Evolutionary conservation across 192 early-diverging fungal genomes (phyloP), one percentile per base, ranked within the genome.

Genomic region (Coemansia sp.): DNA sequence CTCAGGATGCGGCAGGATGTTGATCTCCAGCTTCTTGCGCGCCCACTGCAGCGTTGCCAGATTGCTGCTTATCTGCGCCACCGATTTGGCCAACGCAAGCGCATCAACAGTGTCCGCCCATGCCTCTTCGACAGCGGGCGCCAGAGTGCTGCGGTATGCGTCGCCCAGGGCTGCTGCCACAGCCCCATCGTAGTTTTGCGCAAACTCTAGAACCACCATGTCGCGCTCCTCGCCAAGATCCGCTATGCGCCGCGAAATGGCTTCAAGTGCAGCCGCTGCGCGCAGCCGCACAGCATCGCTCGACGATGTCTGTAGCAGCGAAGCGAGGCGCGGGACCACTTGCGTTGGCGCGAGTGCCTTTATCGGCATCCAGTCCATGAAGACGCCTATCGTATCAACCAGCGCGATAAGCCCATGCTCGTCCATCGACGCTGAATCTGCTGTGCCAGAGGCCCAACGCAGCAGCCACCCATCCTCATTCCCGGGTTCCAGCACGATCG

Each of bases 401-500:
- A 68, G 43, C 21, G 33, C 41, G 12, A 61, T 35, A 21, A 70
- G 35, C 35, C 35, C 24, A 5, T 60, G n/a, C 68, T 73, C 68
- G 14, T 55, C 63, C 44, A 14, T 62, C 67, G 14, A 60, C 5
- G 15, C 46, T 53, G 64, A 12, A 24, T 26, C 20, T 65, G 68
- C 16, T 69, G 67, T 26, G 14, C 16, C 33, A 24, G 51, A 41
- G 44, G 45, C 36, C 71, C 74, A 82, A 8, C 74, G 70, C 49
- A 65, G 24, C 16, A 82, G 58, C 79, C 79, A 82, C 8, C 79
- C 79, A 6, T 76, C 79, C 35, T 76, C 74, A 52, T 76, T 76
- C 9, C 74, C 79, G 2, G 67, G 44, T 57, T 82, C 79, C 14
- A 72, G 49, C 30, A 71, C 9, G 26, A 82, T 71, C 21, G 61